Conservation (phyloP, 805 yeast genomes). For the Teunomyces cretensis region DNA sequence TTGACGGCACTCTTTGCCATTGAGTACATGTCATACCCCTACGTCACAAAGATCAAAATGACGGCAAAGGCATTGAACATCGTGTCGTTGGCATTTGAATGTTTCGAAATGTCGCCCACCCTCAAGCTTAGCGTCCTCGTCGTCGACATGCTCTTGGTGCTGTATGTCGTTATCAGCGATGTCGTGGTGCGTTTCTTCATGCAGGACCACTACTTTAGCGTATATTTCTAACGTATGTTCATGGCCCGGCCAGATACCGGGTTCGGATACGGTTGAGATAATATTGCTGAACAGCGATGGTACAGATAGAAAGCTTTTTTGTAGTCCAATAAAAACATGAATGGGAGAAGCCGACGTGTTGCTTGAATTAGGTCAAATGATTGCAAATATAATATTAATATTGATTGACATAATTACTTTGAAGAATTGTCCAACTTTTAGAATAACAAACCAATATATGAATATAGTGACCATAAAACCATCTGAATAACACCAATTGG, state of each 20-base stretch:
- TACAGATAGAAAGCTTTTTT: not conserved
- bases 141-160: not conserved
- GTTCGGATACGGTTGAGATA: no score
- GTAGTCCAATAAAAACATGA: no score
- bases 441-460: no score
- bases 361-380: no score
- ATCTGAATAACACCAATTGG: no score
- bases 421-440: no score
- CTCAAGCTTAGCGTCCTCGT: not conserved
- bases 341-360: no score
- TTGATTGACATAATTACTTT: no score
- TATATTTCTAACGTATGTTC: not conserved
- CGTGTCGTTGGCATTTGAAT: not conserved
- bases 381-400: no score
- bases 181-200: not conserved
- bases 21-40: slow-evolving; percentile 1
- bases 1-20: not conserved
- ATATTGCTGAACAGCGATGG: not conserved
- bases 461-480: no score
- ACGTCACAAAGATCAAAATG: not conserved
- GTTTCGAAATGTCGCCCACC: not conserved
- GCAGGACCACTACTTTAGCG: not conserved
- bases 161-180: not conserved
- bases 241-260: not conserved
- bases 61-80: not conserved